Evolutionary conservation across 495 filamentous ascomycete genomes (phyloP).

Genomic region (Xylaria bambusicola): DNA sequence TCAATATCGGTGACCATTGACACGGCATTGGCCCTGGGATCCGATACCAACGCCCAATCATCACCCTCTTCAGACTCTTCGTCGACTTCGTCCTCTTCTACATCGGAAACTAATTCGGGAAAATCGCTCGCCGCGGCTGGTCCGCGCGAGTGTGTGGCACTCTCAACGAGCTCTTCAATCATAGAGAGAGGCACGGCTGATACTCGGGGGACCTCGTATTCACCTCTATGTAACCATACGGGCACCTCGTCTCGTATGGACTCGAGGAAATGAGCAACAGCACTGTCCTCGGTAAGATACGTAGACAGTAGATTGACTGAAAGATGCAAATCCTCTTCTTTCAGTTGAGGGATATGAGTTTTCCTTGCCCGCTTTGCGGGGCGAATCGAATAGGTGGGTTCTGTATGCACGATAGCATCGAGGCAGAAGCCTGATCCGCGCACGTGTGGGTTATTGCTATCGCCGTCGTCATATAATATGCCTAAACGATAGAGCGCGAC

Average conservation of each 20-base stretch:
- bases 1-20: background rate
- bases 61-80: slow-evolving; percentile 4
- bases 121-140: slow-evolving; percentile 18
- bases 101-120: slow-evolving; percentile 27
- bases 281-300: slow-evolving; percentile 31
- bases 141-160: slow-evolving; percentile 20
- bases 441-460: slow-evolving; percentile 22
- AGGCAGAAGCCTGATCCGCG: slow-evolving; percentile 39
- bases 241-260: background rate
- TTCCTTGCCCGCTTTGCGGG: slow-evolving; percentile 33
- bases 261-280: slow-evolving; percentile 30
- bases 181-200: slow-evolving; percentile 22
- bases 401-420: slow-evolving; percentile 34
- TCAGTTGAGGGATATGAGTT: background rate
- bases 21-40: background rate
- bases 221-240: too few species aligned
- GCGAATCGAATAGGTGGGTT: slow-evolving; percentile 35
- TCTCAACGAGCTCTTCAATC: slow-evolving; percentile 32
- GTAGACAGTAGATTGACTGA: slow-evolving; percentile 36
- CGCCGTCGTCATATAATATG: slow-evolving; percentile 31
- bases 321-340: slow-evolving; percentile 17
- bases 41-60: slow-evolving; percentile 23
- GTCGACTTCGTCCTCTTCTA: slow-evolving; percentile 12
- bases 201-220: slow-evolving; percentile 1
- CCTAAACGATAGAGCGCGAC: slow-evolving; percentile 41